Evolutionary conservation across 441 rosid species (phyloP).

Genomic region (Populus trichocarpa): DNA sequence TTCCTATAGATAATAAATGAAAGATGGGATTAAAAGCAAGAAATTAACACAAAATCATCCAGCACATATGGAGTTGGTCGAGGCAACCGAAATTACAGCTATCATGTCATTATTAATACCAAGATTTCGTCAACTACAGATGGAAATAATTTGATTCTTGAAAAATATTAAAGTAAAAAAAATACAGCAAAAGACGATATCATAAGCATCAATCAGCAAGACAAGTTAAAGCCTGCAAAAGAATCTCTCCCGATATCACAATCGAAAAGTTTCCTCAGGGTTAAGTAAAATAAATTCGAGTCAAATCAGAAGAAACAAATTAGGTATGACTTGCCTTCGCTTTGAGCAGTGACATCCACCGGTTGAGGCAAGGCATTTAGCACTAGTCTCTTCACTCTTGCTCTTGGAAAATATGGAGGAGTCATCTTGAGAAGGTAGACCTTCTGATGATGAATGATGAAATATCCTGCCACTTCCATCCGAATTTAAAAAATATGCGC

Average conservation of each 20-base stretch:
- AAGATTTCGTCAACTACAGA: too few species aligned
- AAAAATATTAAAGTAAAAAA: too few species aligned
- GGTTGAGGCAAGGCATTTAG: conserved; percentile 19
- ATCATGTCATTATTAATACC: neutral
- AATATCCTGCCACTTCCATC: conserved; percentile 4
- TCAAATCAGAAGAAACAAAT: neutral
- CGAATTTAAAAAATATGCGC: conserved; percentile 1
- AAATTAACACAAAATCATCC: neutral
- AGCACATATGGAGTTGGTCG: neutral
- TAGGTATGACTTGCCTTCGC: conserved; percentile 21
- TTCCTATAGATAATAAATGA: conserved; percentile 32
- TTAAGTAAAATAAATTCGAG: too few species aligned
- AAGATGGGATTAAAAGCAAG: neutral
- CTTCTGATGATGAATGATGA: conserved; percentile 18
- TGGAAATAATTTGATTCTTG: too few species aligned
- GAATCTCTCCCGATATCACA: neutral
- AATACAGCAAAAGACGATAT: neutral
- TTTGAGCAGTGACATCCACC: conserved; percentile 34
- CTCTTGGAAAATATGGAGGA: conserved; percentile 2
- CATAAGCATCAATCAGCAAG: neutral
- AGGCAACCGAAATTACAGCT: neutral
- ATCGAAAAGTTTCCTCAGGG: neutral
- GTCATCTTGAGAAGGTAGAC: conserved; percentile 14
- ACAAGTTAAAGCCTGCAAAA: neutral
- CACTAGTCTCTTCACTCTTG: conserved; percentile 9